Evolutionary conservation across 495 filamentous ascomycete genomes (phyloP).

Genomic region (Podospora pseudopauciseta): DNA sequence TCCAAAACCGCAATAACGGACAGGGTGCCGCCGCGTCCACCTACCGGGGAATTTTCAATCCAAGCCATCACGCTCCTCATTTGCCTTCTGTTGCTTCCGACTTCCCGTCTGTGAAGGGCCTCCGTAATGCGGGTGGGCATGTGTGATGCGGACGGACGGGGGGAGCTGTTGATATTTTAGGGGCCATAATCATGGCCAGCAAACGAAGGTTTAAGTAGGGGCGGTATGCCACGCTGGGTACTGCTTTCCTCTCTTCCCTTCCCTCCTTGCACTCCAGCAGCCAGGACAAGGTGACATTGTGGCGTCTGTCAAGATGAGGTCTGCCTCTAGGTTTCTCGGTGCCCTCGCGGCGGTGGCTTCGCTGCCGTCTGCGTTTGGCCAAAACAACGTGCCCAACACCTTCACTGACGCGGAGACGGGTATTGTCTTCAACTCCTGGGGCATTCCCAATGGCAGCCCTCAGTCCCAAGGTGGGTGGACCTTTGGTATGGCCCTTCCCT

Average conservation of each 20-base stretch:
- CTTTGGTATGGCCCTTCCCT: conserved; percentile 56
- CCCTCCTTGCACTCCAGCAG: conserved; percentile 13
- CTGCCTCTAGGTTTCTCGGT: conserved; percentile 24
- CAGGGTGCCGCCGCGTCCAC: conserved; percentile 28
- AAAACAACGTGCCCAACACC: conserved; percentile 24
- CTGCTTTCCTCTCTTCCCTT: background rate
- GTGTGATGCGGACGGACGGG: background rate
- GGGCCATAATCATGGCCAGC: background rate
- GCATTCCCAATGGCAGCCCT: conserved; percentile 22
- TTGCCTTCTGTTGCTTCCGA: conserved; percentile 10
- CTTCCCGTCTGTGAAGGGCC: conserved; percentile 7
- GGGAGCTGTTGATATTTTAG: background rate
- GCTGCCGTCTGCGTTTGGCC: conserved; percentile 28
- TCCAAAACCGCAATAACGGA: conserved; percentile 27
- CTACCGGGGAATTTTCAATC: conserved; percentile 18
- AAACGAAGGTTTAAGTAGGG: conserved; percentile 13
- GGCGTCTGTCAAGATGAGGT: conserved; percentile 26
- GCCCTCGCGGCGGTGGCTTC: conserved; percentile 29
- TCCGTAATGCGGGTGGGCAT: conserved; percentile 6
- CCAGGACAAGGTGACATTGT: conserved; percentile 17
- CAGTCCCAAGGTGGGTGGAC: conserved; percentile 43
- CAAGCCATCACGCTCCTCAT: conserved; percentile 7
- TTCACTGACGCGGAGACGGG: conserved; percentile 44
- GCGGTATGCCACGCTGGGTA: conserved; percentile 5
- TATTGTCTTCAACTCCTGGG: conserved; percentile 47